Conservation (phyloP, 768 basidiomycete genomes). For the Kockovaella imperatae region DNA sequence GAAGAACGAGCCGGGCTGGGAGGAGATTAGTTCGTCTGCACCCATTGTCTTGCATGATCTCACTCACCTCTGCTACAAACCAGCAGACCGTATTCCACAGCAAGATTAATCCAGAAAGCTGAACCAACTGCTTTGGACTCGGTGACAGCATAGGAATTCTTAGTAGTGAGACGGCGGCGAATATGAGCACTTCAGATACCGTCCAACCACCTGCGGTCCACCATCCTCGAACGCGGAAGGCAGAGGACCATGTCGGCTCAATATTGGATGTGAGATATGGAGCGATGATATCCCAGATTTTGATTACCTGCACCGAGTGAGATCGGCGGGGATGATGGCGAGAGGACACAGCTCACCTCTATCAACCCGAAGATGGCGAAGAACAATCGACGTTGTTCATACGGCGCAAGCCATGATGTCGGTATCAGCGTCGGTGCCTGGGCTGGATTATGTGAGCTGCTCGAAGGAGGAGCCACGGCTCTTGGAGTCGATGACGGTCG, state of each 20-base stretch:
- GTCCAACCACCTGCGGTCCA: slow-evolving; percentile 30
- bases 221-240: slow-evolving; percentile 46
- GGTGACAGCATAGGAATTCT: slow-evolving; percentile 46
- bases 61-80: slow-evolving; percentile 34
- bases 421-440: slow-evolving; percentile 56
- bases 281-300: slow-evolving; percentile 62
- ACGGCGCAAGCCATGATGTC: slow-evolving; percentile 63
- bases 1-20: slow-evolving; percentile 19
- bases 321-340: neutral
- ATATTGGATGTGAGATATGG: slow-evolving; percentile 47
- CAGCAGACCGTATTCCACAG: slow-evolving; percentile 38
- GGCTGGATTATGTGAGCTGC: slow-evolving; percentile 7
- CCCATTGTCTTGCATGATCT: neutral
- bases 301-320: slow-evolving; percentile 55
- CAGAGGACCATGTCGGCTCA: slow-evolving; percentile 49
- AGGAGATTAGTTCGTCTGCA: slow-evolving; percentile 5
- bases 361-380: slow-evolving; percentile 66
- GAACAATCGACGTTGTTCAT: slow-evolving; percentile 71
- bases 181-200: slow-evolving; percentile 30
- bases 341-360: slow-evolving; percentile 52
- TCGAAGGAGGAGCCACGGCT: neutral
- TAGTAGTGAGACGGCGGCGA: slow-evolving; percentile 39
- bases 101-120: slow-evolving; percentile 20
- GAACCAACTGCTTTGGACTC: slow-evolving; percentile 22
- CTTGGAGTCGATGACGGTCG: slow-evolving; percentile 1